These are phyloP conservation scores for Alternaria incomplexa DNA, from an alignment of 2,329 filamentous ascomycete genomes.

Conservation along the genomic window DNA sequence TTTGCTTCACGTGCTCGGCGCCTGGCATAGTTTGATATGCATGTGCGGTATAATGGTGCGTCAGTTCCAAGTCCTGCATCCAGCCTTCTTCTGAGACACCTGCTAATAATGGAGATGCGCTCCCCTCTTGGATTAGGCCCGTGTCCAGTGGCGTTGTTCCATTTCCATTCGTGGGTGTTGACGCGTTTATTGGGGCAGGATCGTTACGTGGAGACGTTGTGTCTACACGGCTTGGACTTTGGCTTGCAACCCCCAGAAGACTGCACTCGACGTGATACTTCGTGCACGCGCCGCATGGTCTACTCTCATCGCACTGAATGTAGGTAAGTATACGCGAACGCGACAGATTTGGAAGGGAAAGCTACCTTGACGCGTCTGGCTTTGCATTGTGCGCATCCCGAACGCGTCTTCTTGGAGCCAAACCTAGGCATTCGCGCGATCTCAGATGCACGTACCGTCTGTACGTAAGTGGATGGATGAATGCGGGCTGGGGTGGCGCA, in stretches of 20 bases:
- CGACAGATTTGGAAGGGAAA: neutral
- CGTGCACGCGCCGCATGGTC: constrained; percentile 35
- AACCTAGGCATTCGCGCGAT: constrained; percentile 6
- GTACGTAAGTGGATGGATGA: neutral
- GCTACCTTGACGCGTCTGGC: constrained; percentile 35
- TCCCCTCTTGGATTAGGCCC: neutral
- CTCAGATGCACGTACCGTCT: neutral
- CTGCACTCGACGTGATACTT: constrained; percentile 40
- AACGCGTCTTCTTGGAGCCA: constrained; percentile 17
- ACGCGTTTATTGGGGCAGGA: neutral
- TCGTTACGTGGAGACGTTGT: constrained; percentile 1
- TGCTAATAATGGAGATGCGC: neutral
- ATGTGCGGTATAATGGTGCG: constrained; percentile 38
- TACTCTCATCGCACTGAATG: constrained; percentile 37
- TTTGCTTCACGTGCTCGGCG: constrained; percentile 26
- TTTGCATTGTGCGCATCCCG: constrained; percentile 37
- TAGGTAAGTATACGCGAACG: constrained; percentile 3
- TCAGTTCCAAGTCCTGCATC: constrained; percentile 38
- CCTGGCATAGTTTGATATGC: constrained; percentile 31
- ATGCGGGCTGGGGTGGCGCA: neutral
- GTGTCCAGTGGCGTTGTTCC: neutral
- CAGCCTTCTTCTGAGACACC: constrained; percentile 15
- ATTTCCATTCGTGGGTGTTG: constrained; percentile 1
- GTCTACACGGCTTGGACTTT: neutral
- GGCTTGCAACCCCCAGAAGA: constrained; percentile 17